phyloP scores from a whole-genome alignment of 106 monocot genomes.

The Dendrobium nobile region DNA sequence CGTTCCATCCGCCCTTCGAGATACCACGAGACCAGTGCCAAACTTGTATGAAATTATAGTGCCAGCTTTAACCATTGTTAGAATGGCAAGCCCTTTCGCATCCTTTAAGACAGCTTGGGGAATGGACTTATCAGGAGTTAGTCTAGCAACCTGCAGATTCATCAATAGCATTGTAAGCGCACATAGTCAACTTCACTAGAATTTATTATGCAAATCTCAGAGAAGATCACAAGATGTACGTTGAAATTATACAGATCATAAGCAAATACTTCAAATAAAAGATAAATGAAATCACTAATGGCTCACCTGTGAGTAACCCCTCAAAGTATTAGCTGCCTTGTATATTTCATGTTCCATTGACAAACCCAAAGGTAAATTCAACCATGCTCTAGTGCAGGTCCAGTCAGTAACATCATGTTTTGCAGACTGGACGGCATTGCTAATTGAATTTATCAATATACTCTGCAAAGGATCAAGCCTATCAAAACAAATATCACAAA shows the following conservation, averaged over 20 bases:
- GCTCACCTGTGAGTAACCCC: conserved; percentile 69
- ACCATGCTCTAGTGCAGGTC: conserved; percentile 83
- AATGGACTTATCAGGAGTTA: conserved; percentile 81
- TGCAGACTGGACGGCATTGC: conserved; percentile 74
- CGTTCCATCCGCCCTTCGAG: conserved; percentile 67
- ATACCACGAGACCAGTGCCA: conserved; percentile 84
- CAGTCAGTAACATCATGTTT: conserved; percentile 96
- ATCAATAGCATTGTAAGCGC: neutral
- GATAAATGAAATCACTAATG: neutral
- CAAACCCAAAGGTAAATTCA: conserved; percentile 88
- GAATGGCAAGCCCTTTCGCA: conserved; percentile 83
- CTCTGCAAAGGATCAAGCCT: conserved; percentile 77
- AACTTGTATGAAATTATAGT: conserved; percentile 83
- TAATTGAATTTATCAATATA: conserved; percentile 50
- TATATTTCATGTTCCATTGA: conserved; percentile 95
- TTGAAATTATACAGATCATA: neutral
- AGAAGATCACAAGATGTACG: neutral
- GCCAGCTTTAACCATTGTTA: conserved; percentile 82
- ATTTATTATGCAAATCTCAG: neutral
- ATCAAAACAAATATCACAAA: conserved; percentile 83
- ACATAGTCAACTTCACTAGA: neutral
- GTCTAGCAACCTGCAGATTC: conserved; percentile 54
- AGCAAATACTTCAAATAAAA: neutral
- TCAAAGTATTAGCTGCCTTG: conserved; percentile 70
- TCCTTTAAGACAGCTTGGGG: conserved; percentile 62